Evolutionary conservation across 352 stramenopile species (phyloP).

Genomic region (Phytophthora ramorum): DNA sequence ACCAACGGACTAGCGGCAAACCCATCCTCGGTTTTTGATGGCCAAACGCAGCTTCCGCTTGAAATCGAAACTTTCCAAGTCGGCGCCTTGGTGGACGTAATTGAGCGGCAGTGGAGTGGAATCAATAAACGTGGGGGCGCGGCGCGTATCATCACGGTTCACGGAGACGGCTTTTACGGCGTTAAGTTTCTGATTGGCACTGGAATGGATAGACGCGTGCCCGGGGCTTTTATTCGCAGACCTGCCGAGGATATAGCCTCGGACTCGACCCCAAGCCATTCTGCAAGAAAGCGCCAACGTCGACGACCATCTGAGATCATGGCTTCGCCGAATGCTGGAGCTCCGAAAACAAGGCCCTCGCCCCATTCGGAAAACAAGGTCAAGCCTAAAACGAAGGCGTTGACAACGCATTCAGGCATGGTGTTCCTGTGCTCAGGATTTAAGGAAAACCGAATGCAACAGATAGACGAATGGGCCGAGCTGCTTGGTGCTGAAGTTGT

Average conservation of each 20-base stretch:
- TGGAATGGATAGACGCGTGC: slow-evolving; percentile 39
- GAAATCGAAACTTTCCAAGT: slow-evolving; percentile 49
- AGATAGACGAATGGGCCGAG: slow-evolving; percentile 57
- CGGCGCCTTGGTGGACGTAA: slow-evolving; percentile 89
- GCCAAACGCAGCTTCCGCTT: slow-evolving; percentile 12
- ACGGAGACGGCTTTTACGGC: slow-evolving; percentile 63
- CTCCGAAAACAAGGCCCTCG: slow-evolving; percentile 12
- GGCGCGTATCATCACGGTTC: slow-evolving; percentile 73
- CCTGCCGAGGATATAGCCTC: slow-evolving; percentile 46
- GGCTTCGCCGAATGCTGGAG: slow-evolving; percentile 17
- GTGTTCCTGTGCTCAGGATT: slow-evolving; percentile 72
- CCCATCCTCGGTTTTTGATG: slow-evolving; percentile 21
- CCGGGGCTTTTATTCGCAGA: slow-evolving; percentile 47
- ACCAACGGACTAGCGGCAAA: slow-evolving; percentile 14
- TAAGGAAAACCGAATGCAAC: slow-evolving; percentile 43
- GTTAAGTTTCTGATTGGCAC: slow-evolving; percentile 68
- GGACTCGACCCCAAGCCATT: slow-evolving; percentile 49
- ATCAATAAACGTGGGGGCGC: slow-evolving; percentile 93
- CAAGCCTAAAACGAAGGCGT: slow-evolving; percentile 29
- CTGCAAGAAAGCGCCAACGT: slow-evolving; percentile 41
- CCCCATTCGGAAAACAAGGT: slow-evolving; percentile 18
- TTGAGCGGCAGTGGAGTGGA: slow-evolving; percentile 88
- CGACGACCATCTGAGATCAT: slow-evolving; percentile 21
- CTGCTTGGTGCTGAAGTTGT: slow-evolving; percentile 56
- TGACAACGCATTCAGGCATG: slow-evolving; percentile 42